These are phyloP conservation scores for Jackrogersella minutella DNA, from an alignment of 495 filamentous ascomycete genomes.

Conservation along the genomic window DNA sequence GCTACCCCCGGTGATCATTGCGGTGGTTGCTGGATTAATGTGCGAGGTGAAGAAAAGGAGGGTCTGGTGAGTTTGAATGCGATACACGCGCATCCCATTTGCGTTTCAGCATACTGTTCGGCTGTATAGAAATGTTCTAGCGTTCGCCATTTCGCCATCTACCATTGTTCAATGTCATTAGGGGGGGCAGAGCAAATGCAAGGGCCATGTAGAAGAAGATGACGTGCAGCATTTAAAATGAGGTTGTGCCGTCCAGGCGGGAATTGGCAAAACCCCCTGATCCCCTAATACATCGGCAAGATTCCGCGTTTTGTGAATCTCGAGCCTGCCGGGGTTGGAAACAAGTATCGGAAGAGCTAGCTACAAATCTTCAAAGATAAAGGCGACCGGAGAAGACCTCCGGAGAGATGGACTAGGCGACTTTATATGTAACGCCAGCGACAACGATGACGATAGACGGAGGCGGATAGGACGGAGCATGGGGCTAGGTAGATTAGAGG, in stretches of 20 bases:
- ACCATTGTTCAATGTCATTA: not conserved
- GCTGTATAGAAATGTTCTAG: not conserved
- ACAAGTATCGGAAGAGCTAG: not conserved
- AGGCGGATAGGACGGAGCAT: slow-evolving; percentile 6
- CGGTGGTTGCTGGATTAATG: slow-evolving; percentile 9
- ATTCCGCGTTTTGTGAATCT: slow-evolving; percentile 3
- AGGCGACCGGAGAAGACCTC: not conserved
- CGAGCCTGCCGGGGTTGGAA: not conserved
- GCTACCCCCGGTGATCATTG: slow-evolving; percentile 27
- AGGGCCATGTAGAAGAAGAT: slow-evolving; percentile 24
- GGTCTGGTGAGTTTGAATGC: slow-evolving; percentile 38
- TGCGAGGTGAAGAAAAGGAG: slow-evolving; percentile 18
- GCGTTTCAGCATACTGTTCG: slow-evolving; percentile 21
- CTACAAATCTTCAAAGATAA: not conserved
- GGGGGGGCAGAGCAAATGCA: slow-evolving; percentile 7
- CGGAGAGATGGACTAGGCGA: slow-evolving; percentile 1
- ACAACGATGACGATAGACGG: slow-evolving; percentile 6
- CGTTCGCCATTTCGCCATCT: not conserved
- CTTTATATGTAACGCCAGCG: slow-evolving; percentile 8
- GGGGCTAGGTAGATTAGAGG: not conserved
- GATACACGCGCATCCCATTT: not conserved
- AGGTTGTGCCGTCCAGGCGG: slow-evolving; percentile 23
- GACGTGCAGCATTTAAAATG: slow-evolving; percentile 37
- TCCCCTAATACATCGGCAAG: not conserved
- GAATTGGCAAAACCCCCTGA: too few species aligned